Base-by-base conservation (phyloP, 83 land plant species). In the Thuja plicata region DNA sequence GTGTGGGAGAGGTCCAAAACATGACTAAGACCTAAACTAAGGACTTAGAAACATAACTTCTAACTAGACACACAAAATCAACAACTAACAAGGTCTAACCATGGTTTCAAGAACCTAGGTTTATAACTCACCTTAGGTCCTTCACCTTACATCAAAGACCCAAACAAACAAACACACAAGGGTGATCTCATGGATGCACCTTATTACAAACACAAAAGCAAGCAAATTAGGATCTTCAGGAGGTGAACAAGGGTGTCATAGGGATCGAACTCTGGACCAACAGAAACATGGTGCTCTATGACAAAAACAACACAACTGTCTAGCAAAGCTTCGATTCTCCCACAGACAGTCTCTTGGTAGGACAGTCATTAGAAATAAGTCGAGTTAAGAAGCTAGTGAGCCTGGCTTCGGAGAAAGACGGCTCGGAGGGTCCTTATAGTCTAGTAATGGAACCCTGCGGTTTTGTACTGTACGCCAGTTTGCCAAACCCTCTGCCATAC, bases 271-370 rank as follows among this genome's bases (percentile, higher is more conserved):
- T 92, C 34, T 86, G 93, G 5, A 73, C 86, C 32, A 90, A 71
- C 13, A 94, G 95, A 34, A 92, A 93, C 88, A 3, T 93, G 35
- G 95, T 92, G 24, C n/a, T n/a, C n/a, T n/a, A n/a, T n/a, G n/a
- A n/a, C n/a, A n/a, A n/a, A n/a, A n/a, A n/a, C n/a, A n/a, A 88
- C 24, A 57, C 38, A 37, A 84, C 82, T 1, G 86, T 92, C 16
- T 93, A 93, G 95, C 90, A 86, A 43, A 93, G 94, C 89, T 93
- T 91, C 77, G 91, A 91, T 16, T 85, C 89, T 55, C 91, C 93
- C 12, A 92, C 92, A 9, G 93, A 93, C 87, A 92, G 92, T 16
- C 85, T 93, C 60, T 37, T 93, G n/a, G 92, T 91, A 2, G 95
- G 92, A 17, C 90, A 92, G 88, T 74, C 90, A 1, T 76, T 93